These are phyloP conservation scores for Platanus orientalis DNA, from an alignment of 164 flowering plant genomes.

Conservation along the genomic window DNA sequence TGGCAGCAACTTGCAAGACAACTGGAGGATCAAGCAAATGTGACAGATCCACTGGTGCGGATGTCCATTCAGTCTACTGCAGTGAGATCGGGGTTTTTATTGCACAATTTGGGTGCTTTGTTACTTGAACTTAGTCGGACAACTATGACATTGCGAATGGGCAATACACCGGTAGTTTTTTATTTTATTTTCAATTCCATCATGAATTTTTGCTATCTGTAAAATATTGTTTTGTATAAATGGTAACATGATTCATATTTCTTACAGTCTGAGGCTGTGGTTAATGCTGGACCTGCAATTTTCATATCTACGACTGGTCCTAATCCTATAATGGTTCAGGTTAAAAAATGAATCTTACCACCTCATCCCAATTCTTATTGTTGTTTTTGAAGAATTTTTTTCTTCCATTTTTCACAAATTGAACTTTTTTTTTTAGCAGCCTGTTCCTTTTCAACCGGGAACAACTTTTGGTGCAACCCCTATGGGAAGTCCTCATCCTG, in stretches of 20 bases:
- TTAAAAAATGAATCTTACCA: too few relatives aligned
- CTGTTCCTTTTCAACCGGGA: conserved; percentile 71
- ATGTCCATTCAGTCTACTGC: conserved; percentile 50
- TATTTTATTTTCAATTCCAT: not conserved
- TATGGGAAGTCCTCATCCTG: conserved; percentile 41
- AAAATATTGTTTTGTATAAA: not conserved
- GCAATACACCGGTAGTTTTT: conserved; percentile 62
- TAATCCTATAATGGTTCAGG: conserved; percentile 98
- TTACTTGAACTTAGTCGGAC: conserved; percentile 91
- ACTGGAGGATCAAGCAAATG: conserved; percentile 47
- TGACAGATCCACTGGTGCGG: conserved; percentile 47
- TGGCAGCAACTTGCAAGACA: conserved; percentile 68
- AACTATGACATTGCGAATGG: conserved; percentile 74
- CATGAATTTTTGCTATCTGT: conserved; percentile 3
- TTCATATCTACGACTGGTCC: conserved; percentile 77
- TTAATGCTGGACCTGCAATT: conserved; percentile 92
- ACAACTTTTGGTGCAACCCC: conserved; percentile 55
- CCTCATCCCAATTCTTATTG: not conserved
- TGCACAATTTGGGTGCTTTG: conserved; percentile 75
- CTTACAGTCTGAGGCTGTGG: conserved; percentile 74
- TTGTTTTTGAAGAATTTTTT: not conserved
- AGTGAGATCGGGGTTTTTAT: conserved; percentile 49
- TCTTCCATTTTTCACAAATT: conserved; percentile 1
- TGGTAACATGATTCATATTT: not conserved
- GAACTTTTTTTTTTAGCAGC: conserved; percentile 38